A percentile compares a stretch with the other conserved stretches of the same genome.
These are phyloP conservation scores for Ilyonectria destructans DNA, from an alignment of 2,329 filamentous ascomycete genomes.

Conservation along the genomic window DNA sequence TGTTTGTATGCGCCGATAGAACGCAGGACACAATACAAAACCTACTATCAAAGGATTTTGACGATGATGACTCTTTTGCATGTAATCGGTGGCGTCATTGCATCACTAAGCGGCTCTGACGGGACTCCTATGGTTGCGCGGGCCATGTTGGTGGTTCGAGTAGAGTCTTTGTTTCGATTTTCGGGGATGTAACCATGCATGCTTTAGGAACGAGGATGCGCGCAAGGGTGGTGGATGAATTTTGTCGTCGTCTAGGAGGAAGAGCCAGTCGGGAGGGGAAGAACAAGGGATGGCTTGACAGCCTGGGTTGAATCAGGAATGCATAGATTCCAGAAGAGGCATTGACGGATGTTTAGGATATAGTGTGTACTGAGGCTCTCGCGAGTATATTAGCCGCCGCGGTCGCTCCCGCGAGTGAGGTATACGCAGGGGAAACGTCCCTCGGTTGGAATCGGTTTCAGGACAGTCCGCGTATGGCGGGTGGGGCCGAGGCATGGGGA, in stretches of 20 bases:
- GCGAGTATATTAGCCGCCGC: neutral
- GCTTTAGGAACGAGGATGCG: neutral
- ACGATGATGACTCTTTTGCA: neutral
- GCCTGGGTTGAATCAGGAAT: too few species aligned
- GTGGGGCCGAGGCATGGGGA: neutral
- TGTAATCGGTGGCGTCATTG: neutral
- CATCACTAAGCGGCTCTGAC: slow-evolving; percentile 1
- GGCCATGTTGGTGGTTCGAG: neutral
- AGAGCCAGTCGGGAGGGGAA: neutral
- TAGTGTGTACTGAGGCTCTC: too few species aligned
- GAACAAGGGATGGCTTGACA: too few species aligned
- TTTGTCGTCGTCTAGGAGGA: slow-evolving; percentile 1
- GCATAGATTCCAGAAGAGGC: too few species aligned
- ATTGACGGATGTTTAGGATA: too few species aligned
- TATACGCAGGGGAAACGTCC: too few species aligned
- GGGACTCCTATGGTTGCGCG: neutral
- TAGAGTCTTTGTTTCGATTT: slow-evolving; percentile 19
- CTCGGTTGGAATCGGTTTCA: too few species aligned
- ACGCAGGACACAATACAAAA: slow-evolving; percentile 6
- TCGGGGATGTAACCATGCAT: slow-evolving; percentile 22
- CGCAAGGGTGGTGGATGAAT: neutral
- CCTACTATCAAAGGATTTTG: neutral
- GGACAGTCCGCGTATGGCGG: neutral
- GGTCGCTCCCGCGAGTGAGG: too few species aligned
- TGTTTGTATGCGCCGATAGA: slow-evolving; percentile 18